Evolutionary conservation across 148 eudicot species (phyloP).

Genomic region (Mesembryanthemum crystallinum): DNA sequence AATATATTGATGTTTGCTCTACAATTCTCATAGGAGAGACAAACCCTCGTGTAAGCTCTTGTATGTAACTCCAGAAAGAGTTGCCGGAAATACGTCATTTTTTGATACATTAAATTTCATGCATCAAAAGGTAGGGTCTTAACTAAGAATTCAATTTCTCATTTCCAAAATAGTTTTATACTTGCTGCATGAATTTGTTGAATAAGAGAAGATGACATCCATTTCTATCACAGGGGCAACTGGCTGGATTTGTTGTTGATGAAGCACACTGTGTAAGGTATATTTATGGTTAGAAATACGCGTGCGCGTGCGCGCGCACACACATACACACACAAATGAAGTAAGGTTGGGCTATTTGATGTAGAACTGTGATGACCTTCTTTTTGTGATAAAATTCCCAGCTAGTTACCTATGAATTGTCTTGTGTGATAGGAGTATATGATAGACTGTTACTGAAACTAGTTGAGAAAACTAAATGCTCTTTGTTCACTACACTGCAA

Average conservation of each 20-base stretch:
- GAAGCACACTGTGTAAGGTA: conserved; percentile 99
- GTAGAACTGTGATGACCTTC: too few species aligned
- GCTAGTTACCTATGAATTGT: too few species aligned
- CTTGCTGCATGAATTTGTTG: conserved; percentile 14
- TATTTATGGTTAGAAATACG: too few species aligned
- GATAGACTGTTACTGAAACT: neutral
- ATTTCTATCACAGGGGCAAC: conserved; percentile 60
- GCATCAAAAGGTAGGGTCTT: conserved; percentile 57
- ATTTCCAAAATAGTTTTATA: neutral
- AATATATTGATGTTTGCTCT: neutral
- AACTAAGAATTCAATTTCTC: neutral
- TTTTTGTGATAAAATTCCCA: neutral
- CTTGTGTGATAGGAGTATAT: neutral
- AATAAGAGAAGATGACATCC: conserved; percentile 12
- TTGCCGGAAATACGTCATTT: conserved; percentile 80
- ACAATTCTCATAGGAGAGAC: conserved; percentile 57
- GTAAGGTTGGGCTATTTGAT: too few species aligned
- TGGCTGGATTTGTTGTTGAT: conserved; percentile 96
- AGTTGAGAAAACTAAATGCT: neutral
- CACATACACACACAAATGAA: too few species aligned
- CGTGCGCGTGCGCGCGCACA: too few species aligned
- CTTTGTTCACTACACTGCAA: neutral
- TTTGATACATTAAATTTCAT: conserved; percentile 55
- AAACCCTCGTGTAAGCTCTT: conserved; percentile 93
- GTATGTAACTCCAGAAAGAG: conserved; percentile 97